Base-by-base conservation (phyloP, 2,329 filamentous ascomycete species). In the Graphiopsis chlorocephala region DNA sequence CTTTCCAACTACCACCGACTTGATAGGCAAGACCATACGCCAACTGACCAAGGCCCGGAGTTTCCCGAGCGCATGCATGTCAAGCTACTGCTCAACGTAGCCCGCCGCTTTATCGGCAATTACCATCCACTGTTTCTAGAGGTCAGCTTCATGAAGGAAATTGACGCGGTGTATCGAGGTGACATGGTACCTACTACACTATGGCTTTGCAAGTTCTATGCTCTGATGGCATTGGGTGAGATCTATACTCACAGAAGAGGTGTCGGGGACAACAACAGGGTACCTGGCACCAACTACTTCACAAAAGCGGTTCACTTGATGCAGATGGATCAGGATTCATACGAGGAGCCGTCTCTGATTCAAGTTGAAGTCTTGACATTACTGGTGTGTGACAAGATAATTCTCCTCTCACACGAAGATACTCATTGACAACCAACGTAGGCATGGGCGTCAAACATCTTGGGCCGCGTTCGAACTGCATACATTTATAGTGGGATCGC, bases 161-260 rank as follows among this genome's bases (percentile, higher is more conserved):
- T 83, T 0, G 78, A 82, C 55, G 74, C 77, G 26, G 74, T 75
- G 0, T 77, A 81, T 20, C 70, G 74, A 59, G 75, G 76, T 20
- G 72, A 73, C 4, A 69, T 73, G 7, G 73, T 73, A 5, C 72
- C 72, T 4, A 76, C 78, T 28, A 68, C 72, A 0, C 64, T 80
- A 0, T 67, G 76, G 1, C 76, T 74, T 10, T 79, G 79, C 66
- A 82, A 82, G 63, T 66, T 83, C 0, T 81, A 78, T 70, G 79
- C 78, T 0, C 52, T 83, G 0, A 80, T 83, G 65, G 81, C 81
- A 0, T 73, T 83, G 3, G 81, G 81, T 0, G 80, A 83, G 65
- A 75, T 81, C 38, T 82, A 82, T 29, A 80, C 80, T 0, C 78
- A 75, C 0, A 73, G 79, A 23, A 74, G 77, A 2, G 76, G 68